Evolutionary conservation across 1,139 yeast species (phyloP), one percentile per base, ranked within the genome.

Genomic region (Debaryomyces robertsiae): DNA sequence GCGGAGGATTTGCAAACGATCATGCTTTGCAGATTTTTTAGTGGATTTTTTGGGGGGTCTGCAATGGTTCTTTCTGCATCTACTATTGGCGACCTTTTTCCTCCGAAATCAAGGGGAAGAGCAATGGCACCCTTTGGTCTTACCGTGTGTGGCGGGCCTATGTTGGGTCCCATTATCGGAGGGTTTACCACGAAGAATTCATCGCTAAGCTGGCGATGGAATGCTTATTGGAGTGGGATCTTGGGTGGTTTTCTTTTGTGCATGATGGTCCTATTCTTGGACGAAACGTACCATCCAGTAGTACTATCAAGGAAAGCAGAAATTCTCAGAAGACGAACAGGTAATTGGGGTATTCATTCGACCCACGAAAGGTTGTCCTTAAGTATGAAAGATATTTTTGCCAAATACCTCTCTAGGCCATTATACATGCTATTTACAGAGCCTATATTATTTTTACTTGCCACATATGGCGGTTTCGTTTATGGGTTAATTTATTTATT

Each of bases 11-110:
- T 85, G 25, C 94, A 87, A 58, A 81, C 94, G 0, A 66, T 86
- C 43, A 60, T 86, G 68, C 62, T 87, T 32, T 78, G 88, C 59
- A 74, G 95, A 46, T 87, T 85, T 60, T 83, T 87, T 58, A 79
- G 81, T 25, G 95, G 95, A 27, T 73, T 81, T 50, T 61, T 82
- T 41, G 95, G 94, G 45, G 87, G 91, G 10, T 86, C 91, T 7
- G 85, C 93, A 0, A 61, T 88, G 57, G 93, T 86, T 16, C 86
- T 85, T 29, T 89, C 85, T 6, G 94, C 94, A 17, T 94, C 94
- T 23, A 58, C 62, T 18, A 63, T 69, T 67, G 64, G 73, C 6
- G 75, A 69, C 47, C 55, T 25, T 6, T 25, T 25, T 11, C 28
- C 28, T 25, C 28, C 28, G 5, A 25, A 52, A 34, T 41, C 58